A percentile compares a stretch with the other conserved stretches of the same genome.
These are phyloP conservation scores for Candida gigantensis DNA, from an alignment of 1,139 yeast genomes.

Conservation along the genomic window DNA sequence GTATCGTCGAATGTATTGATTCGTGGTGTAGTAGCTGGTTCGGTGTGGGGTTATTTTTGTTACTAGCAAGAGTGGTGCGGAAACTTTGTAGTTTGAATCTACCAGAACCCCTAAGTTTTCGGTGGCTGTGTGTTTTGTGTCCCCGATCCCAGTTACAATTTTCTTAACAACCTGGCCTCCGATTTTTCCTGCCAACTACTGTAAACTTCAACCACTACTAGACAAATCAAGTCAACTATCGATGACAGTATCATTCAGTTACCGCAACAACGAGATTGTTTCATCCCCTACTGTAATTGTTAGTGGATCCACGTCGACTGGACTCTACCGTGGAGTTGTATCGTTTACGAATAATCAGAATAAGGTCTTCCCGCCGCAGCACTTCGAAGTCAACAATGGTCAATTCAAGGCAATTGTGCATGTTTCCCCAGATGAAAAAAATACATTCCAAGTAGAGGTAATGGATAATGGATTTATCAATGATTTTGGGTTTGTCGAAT, in stretches of 20 bases:
- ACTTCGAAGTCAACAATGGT: constrained; percentile 67
- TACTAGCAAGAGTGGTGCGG: too few relatives aligned
- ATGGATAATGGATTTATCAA: constrained; percentile 27
- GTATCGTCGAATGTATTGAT: too few relatives aligned
- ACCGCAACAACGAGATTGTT: constrained; percentile 37
- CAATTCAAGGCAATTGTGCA: constrained; percentile 76
- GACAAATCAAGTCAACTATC: too few relatives aligned
- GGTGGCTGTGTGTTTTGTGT: too few relatives aligned
- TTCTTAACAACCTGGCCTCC: too few relatives aligned
- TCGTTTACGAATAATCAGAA: constrained; percentile 42
- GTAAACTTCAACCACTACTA: too few relatives aligned
- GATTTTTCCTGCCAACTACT: too few relatives aligned
- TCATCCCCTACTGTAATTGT: constrained; percentile 45
- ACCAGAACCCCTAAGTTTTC: too few relatives aligned
- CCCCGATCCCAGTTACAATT: too few relatives aligned
- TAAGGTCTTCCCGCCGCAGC: constrained; percentile 65
- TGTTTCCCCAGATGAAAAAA: constrained; percentile 62
- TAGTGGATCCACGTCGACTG: constrained; percentile 29
- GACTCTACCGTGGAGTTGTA: constrained; percentile 25
- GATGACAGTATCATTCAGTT: constrained; percentile 38
- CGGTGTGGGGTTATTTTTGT: too few relatives aligned
- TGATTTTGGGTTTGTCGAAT: constrained; percentile 31
- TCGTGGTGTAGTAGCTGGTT: too few relatives aligned
- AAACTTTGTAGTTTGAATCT: too few relatives aligned
- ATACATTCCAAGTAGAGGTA: constrained; percentile 38